Percentiles rank a stretch among this genome's conserved stretches.
Evolutionary conservation across 768 basidiomycete genomes (phyloP).

Genomic region (Hericium rajendrae): DNA sequence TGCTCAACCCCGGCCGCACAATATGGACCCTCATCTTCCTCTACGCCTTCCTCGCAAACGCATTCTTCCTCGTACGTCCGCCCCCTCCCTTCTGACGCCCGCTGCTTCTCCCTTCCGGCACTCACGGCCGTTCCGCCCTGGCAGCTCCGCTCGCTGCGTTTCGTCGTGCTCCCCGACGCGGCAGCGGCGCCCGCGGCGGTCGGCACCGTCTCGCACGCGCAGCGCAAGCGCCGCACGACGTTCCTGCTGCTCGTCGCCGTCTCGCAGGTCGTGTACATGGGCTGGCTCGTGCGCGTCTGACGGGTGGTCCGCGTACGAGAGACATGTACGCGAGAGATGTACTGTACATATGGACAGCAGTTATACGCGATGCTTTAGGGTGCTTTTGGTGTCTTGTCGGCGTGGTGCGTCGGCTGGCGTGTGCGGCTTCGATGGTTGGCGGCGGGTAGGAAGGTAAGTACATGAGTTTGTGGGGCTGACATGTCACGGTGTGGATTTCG

Average conservation of each 20-base stretch:
- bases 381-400: neutral
- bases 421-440: neutral
- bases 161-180: slow-evolving; percentile 82
- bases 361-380: neutral
- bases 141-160: slow-evolving; percentile 87
- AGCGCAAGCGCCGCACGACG: slow-evolving; percentile 75
- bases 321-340: no score
- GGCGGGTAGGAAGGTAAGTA: neutral
- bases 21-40: slow-evolving; percentile 65
- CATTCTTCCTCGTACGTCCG: slow-evolving; percentile 78
- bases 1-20: slow-evolving; percentile 52
- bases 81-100: neutral
- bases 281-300: slow-evolving; percentile 62
- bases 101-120: neutral
- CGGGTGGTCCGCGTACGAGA: neutral
- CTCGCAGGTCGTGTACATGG: slow-evolving; percentile 80
- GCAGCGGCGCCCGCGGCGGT: slow-evolving; percentile 29
- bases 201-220: slow-evolving; percentile 35
- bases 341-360: neutral
- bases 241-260: slow-evolving; percentile 86
- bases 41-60: slow-evolving; percentile 84
- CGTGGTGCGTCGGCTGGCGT: neutral
- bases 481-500: neutral
- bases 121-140: neutral
- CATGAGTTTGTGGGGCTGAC: no score